Evolutionary conservation across 108 stramenopile species (phyloP), one percentile per base, ranked within the genome.

Genomic region (Stephanodiscus triporus): DNA sequence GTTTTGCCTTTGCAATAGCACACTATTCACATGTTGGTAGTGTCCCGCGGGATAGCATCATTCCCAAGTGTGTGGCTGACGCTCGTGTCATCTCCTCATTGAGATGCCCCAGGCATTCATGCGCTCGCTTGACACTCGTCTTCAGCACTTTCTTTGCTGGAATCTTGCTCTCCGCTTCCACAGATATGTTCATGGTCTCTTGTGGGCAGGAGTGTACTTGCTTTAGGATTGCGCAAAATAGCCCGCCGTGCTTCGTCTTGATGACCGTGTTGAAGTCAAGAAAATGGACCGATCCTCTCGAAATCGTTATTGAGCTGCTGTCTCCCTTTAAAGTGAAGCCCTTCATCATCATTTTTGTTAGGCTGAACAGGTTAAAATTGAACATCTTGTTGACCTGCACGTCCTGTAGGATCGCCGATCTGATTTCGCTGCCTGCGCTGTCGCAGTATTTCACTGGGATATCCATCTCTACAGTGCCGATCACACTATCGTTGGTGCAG

Each of bases 1-100:
- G 68, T 60, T 51, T n/a, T 43, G 45, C 68, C 43, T 77, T 77
- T 38, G 49, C 58, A 26, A 27, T n/a, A n/a, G n/a, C n/a, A n/a
- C n/a, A n/a, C n/a, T n/a, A n/a, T n/a, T n/a, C n/a, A n/a, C n/a
- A n/a, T 51, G 56, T 22, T 23, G 38, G 29, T 22, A 70, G 8
- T 14, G 50, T 13, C 27, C 76, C 76, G 19, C 36, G 23, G 24
- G 51, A 24, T 24, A 53, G 19, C 51, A 8, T 53, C 51, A 20
- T 24, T 7, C 24, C 51, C 51, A 53, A 20, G n/a, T 53, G 51
- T 7, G 4, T 53, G 6, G 51, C 51, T 8, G 24, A 6, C 51
- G 4, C 24, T 53, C 51, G 6, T 53, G 51, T 53, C 20, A 24
- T 6, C 0, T 1, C 23, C 19, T 53, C 14, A 14, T 14, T 5